A percentile compares a stretch with the other conserved stretches of the same genome.
Evolutionary conservation across 352 stramenopile species (phyloP).

Genomic region (Pythium insidiosum): DNA sequence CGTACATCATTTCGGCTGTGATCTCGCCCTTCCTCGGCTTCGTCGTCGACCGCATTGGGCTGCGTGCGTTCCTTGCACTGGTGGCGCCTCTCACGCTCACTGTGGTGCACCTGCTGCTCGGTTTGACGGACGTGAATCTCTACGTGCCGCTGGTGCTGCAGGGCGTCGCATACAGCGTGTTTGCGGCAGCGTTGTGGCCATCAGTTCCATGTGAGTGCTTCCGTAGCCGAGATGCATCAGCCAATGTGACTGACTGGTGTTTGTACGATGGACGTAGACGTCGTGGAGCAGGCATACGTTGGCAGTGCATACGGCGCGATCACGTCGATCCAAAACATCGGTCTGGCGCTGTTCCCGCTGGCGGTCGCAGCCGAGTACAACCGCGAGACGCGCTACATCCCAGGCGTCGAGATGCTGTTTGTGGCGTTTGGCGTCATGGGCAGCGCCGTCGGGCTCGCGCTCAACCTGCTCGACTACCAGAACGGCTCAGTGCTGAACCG

Average conservation of each 20-base stretch:
- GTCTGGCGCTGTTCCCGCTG: slow-evolving; percentile 68
- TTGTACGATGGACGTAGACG: slow-evolving; percentile 28
- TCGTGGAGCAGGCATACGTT: slow-evolving; percentile 82
- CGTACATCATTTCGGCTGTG: slow-evolving; percentile 88
- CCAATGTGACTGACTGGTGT: too few relatives aligned
- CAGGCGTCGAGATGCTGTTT: slow-evolving; percentile 75
- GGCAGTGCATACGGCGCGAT: slow-evolving; percentile 91
- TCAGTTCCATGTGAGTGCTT: slow-evolving; percentile 78
- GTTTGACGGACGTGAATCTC: slow-evolving; percentile 57
- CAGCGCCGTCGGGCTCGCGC: slow-evolving; percentile 52
- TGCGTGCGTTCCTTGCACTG: slow-evolving; percentile 74
- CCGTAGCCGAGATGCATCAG: too few relatives aligned
- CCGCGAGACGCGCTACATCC: too few relatives aligned
- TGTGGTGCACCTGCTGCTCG: slow-evolving; percentile 81
- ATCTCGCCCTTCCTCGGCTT: slow-evolving; percentile 88
- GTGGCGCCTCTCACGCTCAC: slow-evolving; percentile 72
- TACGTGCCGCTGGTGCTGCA: slow-evolving; percentile 86
- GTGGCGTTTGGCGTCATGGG: slow-evolving; percentile 68
- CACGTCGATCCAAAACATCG: slow-evolving; percentile 90
- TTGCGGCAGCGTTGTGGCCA: slow-evolving; percentile 89
- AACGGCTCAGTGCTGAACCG: slow-evolving; percentile 73
- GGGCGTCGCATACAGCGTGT: slow-evolving; percentile 90
- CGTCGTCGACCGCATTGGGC: slow-evolving; percentile 85
- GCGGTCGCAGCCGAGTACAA: slow-evolving; percentile 71
- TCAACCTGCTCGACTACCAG: slow-evolving; percentile 76